Base-by-base conservation (phyloP, 176 grass and related monocot genomes). In the Cenchrus fungigraminus region DNA sequence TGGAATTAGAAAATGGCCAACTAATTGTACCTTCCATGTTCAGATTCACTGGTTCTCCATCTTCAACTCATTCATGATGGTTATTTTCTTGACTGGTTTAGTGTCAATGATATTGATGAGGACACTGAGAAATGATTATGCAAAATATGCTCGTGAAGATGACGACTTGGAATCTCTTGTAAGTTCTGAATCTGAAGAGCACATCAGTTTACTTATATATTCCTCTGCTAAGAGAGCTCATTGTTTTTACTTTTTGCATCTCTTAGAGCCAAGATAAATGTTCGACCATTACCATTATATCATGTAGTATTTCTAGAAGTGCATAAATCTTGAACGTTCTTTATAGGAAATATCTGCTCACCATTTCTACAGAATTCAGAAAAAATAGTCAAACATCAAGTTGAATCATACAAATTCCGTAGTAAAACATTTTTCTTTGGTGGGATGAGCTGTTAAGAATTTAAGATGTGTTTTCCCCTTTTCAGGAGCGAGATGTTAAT, bases 11-110 rank as follows among this genome's bases (percentile, higher is more conserved):
- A 46, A 61, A 59, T 6, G 31, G 19, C 28, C 86, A 68, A 86
- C 49, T 58, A 65, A 31, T 32, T 91, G 13, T 63, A 37, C 29
- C 56, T 91, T 44, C 57, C 52, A 69, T 91, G 13, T 85, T 71
- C 90, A 99, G 97, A 99, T 99, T 81, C 97, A 99, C 67, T 99
- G 97, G 97, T 99, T 99, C 74, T 99, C 97, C 44, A 96, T 99
- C 78, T 99, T 99, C 90, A 99, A 99, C 92, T 99, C 97, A 51
- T 99, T 99, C 68, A 99, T 99, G 97, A 99, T 99, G 97, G 97
- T 99, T 92, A 99, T 99, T 76, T 99, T 99, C 79, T 91, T 99
- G 28, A 99, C 97, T 32, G 97, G 97, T 73, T 83, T 99, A 47
- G 97, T 99, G 57, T 99, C 97, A 81, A 99, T 99, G 97, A 99